Base-by-base conservation (phyloP, 2,329 filamentous ascomycete species). In the Karstenula rhodostoma region DNA sequence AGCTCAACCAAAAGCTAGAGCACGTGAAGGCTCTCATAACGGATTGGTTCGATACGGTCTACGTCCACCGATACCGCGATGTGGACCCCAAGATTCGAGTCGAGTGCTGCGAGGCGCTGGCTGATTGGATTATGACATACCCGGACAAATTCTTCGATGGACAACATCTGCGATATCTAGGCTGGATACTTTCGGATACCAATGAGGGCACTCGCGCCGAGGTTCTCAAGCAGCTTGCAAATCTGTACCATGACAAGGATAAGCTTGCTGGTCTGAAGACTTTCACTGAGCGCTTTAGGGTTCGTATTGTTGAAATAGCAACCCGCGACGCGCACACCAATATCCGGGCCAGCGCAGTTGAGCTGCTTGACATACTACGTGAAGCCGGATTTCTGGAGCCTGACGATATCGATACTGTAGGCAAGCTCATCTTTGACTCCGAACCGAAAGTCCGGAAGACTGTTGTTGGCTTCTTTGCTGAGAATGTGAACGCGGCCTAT, bases 31-130 rank as follows among this genome's bases (percentile, higher is more conserved):
- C 86, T 32, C 84, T 89, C 61, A 88, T 98, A 59, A 90, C 90
- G 67, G 93, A 96, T 67, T 92, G 93, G 70, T 96, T 98, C 73
- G 91, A 97, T 68, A 91, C 92, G 1, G 89, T 98, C 49, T 99
- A 97, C 74, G 90, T 97, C 32, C 94, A 99, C 78, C 89, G 95
- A 50, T 99, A 98, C 77, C 91, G 95, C 62, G 95, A 99, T 74
- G 88, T 97, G 32, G 95, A 99, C 72, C 88, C 92, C 7, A 91
- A 88, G 69, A 96, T 99, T 66, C 88, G 95, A 56, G 88, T 90
- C 0, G 94, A 97, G 72, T 97, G 94, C 73, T 89, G 96, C 25
- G 88, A 91, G 64, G 92, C 93, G 15, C 84, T 99, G 9, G 93
- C 94, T 29, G 86, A 89, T 43, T 99, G 95, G 95, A 96, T 98